Conservation (phyloP, 768 basidiomycete species). For the Nevesoporus exiguus region DNA sequence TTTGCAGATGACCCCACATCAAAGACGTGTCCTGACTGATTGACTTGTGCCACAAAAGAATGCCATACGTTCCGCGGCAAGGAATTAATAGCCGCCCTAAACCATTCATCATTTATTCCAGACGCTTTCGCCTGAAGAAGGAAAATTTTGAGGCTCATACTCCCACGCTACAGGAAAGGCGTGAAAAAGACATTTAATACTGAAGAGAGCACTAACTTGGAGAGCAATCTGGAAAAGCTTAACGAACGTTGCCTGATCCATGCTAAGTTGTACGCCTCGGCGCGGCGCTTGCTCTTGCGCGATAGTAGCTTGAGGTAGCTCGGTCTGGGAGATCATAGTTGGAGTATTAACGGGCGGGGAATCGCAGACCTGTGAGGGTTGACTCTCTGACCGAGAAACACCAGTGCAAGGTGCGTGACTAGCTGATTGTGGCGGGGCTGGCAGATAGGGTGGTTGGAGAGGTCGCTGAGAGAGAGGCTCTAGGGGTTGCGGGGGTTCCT, state of each 20-base stretch:
- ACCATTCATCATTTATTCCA: conserved; percentile 23
- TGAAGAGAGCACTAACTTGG: conserved; percentile 16
- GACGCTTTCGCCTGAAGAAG: conserved; percentile 10
- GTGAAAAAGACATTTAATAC: conserved; percentile 4
- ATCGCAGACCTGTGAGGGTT: conserved; percentile 1
- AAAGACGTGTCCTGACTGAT: neutral
- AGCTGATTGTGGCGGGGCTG: neutral
- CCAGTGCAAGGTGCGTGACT: neutral
- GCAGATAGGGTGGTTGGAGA: neutral
- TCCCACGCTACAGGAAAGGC: conserved; percentile 13
- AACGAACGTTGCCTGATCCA: conserved; percentile 18
- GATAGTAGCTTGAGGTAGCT: neutral
- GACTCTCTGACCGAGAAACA: conserved; percentile 2
- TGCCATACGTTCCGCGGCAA: conserved; percentile 17
- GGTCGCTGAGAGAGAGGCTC: neutral
- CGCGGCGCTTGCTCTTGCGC: conserved; percentile 11
- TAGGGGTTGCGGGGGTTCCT: neutral
- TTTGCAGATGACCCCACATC: neutral
- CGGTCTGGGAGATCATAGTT: neutral
- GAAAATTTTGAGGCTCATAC: conserved; percentile 10
- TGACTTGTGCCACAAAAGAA: conserved; percentile 4
- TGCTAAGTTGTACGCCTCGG: neutral
- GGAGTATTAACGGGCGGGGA: neutral
- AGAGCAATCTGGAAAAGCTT: conserved; percentile 20
- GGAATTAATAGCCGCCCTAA: conserved; percentile 13